Percentiles rank a stretch among this genome's conserved stretches.
Evolutionary conservation across 495 filamentous ascomycete genomes (phyloP).

Genomic region (Lentithecium fluviatile): DNA sequence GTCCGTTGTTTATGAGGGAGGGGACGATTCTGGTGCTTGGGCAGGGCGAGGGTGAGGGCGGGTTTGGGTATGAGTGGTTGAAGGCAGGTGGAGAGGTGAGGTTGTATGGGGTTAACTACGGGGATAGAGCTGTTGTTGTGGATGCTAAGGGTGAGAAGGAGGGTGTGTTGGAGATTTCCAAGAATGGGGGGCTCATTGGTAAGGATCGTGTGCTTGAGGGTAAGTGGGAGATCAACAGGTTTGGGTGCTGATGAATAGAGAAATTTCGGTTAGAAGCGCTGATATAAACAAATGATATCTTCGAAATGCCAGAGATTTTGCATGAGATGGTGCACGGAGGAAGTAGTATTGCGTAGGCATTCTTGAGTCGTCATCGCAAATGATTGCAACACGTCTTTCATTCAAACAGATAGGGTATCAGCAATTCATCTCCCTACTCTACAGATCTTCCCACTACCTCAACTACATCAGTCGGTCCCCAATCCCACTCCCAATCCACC

Average conservation of each 20-base stretch:
- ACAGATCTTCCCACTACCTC: too few species aligned
- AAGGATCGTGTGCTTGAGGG: conserved; percentile 12
- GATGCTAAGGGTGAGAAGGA: conserved; percentile 26
- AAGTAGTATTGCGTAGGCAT: too few species aligned
- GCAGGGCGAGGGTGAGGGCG: conserved; percentile 26
- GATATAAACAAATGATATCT: not conserved
- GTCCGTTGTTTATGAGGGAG: conserved; percentile 36
- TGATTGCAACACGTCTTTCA: too few species aligned
- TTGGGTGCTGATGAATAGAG: not conserved
- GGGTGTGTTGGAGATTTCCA: conserved; percentile 19
- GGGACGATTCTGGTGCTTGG: conserved; percentile 37
- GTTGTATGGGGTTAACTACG: conserved; percentile 30
- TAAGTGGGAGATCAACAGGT: conserved; percentile 27
- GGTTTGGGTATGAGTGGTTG: conserved; percentile 36
- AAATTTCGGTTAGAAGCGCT: not conserved
- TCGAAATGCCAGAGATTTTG: too few species aligned
- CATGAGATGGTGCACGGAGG: too few species aligned
- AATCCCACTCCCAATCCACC: too few species aligned
- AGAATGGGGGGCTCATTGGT: conserved; percentile 27
- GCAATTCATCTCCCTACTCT: too few species aligned
- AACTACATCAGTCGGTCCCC: too few species aligned
- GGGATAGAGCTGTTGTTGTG: conserved; percentile 28
- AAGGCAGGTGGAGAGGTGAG: conserved; percentile 28
- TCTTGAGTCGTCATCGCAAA: too few species aligned
- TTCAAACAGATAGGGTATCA: too few species aligned